Evolutionary conservation across 2,329 filamentous ascomycete species (phyloP), one percentile per base, ranked within the genome.

Genomic region (Ophiocordyceps sinensis): DNA sequence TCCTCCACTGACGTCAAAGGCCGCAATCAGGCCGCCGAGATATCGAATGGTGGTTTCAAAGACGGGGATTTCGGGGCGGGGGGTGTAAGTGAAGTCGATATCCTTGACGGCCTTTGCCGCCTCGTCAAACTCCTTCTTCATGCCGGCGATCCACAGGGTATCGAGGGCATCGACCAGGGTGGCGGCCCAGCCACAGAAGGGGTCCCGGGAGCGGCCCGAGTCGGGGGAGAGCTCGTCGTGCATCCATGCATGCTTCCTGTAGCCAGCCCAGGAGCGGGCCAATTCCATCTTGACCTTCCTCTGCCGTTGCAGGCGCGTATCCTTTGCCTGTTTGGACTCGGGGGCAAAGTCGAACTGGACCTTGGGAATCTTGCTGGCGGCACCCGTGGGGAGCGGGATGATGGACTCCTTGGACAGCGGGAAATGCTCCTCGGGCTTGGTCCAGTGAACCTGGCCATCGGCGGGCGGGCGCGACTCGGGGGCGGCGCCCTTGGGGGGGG

Each of bases 11-110:
- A 95, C 70, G 62, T 96, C 89, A 56, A 89, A 95, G 7, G 88
- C 88, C 32, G 79, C 79, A 35, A 95, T 55, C 36, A 96, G 65
- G 1, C 89, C 89, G 28, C 89, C 89, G 5, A 96, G 69, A 52
- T 95, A 94, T 40, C 89, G 77, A 54, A 96, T 95, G 11, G 80
- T 85, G 1, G 87, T 93, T 61, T 95, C 88, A 51, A 95, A 95
- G 8, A 94, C 71, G n/a, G 86, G 87, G 37, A 95, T 91, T 38
- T 83, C 75, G 31, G 62, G 56, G 38, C 79, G 68, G 13, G 60
- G 55, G 3, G 76, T 80, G 11, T 74, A 82, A 3, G 84, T 91
- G 51, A 95, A 95, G 59, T 95, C 86, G 43, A 95, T 89, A 6
- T 73, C 61, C 43, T 70, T 70, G 19, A 88, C 76, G 4, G 72